Conservation (phyloP, 2,329 filamentous ascomycete genomes). For the Colletotrichum gigasporum region DNA sequence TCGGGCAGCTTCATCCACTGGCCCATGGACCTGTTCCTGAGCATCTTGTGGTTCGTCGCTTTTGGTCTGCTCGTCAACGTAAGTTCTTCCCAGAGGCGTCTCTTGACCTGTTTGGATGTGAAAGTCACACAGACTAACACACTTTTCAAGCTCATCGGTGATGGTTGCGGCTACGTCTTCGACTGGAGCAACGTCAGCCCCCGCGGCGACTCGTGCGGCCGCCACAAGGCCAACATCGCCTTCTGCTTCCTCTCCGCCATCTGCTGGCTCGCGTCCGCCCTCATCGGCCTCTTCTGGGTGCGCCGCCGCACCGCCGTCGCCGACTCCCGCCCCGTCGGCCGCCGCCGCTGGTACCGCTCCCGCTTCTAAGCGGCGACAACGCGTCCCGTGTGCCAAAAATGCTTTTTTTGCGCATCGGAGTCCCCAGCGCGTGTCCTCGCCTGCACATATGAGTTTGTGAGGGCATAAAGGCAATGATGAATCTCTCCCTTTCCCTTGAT, state of each 20-base stretch:
- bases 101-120: background rate
- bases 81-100: slow-evolving; percentile 48
- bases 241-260: slow-evolving; percentile 78
- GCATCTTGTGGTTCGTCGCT: slow-evolving; percentile 74
- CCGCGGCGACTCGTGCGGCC: slow-evolving; percentile 64
- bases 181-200: slow-evolving; percentile 66
- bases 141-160: slow-evolving; percentile 47
- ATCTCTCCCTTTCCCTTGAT: background rate
- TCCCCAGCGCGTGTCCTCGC: no score
- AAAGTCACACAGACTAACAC: background rate
- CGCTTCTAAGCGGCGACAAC: slow-evolving; percentile 50
- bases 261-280: slow-evolving; percentile 73
- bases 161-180: slow-evolving; percentile 66
- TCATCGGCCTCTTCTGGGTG: slow-evolving; percentile 67
- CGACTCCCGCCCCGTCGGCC: slow-evolving; percentile 38
- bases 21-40: slow-evolving; percentile 76
- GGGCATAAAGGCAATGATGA: background rate
- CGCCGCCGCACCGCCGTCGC: slow-evolving; percentile 47
- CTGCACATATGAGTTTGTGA: no score
- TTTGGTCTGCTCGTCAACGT: slow-evolving; percentile 74
- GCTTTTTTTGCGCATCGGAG: no score
- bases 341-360: slow-evolving; percentile 53
- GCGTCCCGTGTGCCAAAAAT: no score
- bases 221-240: slow-evolving; percentile 76
- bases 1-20: slow-evolving; percentile 74